Evolutionary conservation across 1,284 basidiomycete genomes (phyloP), one percentile per base, ranked within the genome.

Genomic region (Mycena sp.): DNA sequence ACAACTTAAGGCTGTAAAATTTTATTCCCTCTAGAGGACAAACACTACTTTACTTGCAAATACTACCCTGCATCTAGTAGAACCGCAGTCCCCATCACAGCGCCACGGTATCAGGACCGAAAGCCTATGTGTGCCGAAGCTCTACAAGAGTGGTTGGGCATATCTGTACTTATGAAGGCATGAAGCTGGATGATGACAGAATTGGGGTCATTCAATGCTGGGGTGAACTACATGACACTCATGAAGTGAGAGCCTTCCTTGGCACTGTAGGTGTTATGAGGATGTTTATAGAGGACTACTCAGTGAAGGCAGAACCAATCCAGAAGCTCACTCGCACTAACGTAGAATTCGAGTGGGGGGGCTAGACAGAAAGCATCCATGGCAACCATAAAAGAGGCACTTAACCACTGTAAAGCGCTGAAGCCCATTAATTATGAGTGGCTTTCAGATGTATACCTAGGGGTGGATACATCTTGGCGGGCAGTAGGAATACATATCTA

Each of bases 381-480:
- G 64, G 57, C 71, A 1, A 28, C 14, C 4, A 63, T 80, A 1
- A 79, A 81, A 52, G 51, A 68, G 0, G 56, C 61, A 0, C 59
- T 77, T 0, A 32, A 55, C 0, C 35, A 29, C 0, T 69, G 60
- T 1, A 68, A 68, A 0, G 71, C 70, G 1, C 56, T 80, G 0
- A 52, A 65, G 0, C 64, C 71, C 0, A 70, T 83, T n/a, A 72
- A 82, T 54, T 79, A 81, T 32, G 7, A 48, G 0, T 74, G 69
- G 7, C 56, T 50, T 0, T 2, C 57, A 0, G 52, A 67, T 7
- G 75, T 82, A 1, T 72, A 77, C 3, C 60, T 82, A 0, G 70
- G 75, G 0, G 77, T 82, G 0, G 76, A 82, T 51, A 76, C 74
- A 0, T 78, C 74, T 0, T 48, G 58, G 6, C 76, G 77, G 10